Percentiles rank a stretch among this genome's conserved stretches.
Conservation (phyloP, 306 rosid genomes). For the Vigna hirtella region DNA sequence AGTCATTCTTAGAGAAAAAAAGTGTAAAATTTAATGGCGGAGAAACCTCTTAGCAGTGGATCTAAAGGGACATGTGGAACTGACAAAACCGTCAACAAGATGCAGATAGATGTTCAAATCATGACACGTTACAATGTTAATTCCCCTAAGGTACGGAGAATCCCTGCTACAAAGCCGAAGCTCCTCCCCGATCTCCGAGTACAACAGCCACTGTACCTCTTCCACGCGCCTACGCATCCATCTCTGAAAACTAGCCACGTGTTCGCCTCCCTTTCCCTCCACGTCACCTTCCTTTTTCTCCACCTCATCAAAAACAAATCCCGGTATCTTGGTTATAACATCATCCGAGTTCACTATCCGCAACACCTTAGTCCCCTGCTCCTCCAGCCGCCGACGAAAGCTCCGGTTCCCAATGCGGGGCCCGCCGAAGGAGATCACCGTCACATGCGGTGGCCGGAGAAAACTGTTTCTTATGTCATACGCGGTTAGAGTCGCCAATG, state of each 20-base stretch:
- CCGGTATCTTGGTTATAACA: slow-evolving; percentile 73
- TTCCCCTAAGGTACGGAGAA: slow-evolving; percentile 57
- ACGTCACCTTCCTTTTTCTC: too few species aligned
- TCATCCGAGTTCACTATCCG: slow-evolving; percentile 83
- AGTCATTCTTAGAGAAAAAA: too few species aligned
- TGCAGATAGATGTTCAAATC: slow-evolving; percentile 73
- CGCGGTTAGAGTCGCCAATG: slow-evolving; percentile 63
- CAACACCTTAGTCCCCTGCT: slow-evolving; percentile 66
- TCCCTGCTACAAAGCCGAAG: slow-evolving; percentile 66
- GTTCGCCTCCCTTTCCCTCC: too few species aligned
- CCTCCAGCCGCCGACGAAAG: slow-evolving; percentile 56
- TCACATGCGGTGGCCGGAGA: slow-evolving; percentile 32
- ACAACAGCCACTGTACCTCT: slow-evolving; percentile 61
- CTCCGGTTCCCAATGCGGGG: slow-evolving; percentile 70
- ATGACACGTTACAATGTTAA: slow-evolving; percentile 67
- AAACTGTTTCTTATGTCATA: slow-evolving; percentile 51
- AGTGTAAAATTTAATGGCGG: too few species aligned
- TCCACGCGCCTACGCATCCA: slow-evolving; percentile 65
- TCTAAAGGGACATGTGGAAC: slow-evolving; percentile 66
- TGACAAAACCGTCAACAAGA: slow-evolving; percentile 64
- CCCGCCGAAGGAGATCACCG: slow-evolving; percentile 73
- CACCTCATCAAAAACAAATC: slow-evolving; percentile 54
- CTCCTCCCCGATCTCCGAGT: slow-evolving; percentile 78
- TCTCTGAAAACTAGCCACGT: slow-evolving; percentile 36
- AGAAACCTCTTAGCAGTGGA: slow-evolving; percentile 54